Evolutionary conservation across 2,329 filamentous ascomycete species (phyloP), one percentile per base, ranked within the genome.

Genomic region (Trichophyton equinum): DNA sequence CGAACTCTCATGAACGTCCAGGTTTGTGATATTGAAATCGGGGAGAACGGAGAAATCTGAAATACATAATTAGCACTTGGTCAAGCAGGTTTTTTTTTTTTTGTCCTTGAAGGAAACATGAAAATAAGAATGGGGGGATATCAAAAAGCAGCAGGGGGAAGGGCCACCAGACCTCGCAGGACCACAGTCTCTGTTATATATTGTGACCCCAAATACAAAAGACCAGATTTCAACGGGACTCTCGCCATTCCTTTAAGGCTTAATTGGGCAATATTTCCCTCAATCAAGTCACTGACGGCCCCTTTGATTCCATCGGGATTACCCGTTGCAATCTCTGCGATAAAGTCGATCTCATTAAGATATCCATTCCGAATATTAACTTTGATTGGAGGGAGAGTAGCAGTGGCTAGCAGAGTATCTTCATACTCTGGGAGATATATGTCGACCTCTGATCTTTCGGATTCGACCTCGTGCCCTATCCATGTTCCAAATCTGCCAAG

Each of bases 221-320:
- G 74, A 25, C 94, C 92, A 55, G 91, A 88, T 71, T 85, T 90
- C 61, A 97, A 75, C 36, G 81, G 80, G 42, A 97, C 78, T 44
- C 85, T 77, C 27, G 89, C 86, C 68, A 86, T 87, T 49, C 87
- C 92, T 60, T 85, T 80, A 13, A 97, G 77, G 63, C 82, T 83
- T 61, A 99, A 75, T 61, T 81, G 79, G 9, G 84, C 81, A 62
- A 97, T 77, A 60, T 84, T 85, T 44, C 91, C 91, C 60, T 88
- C 85, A 63, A 99, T 76, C 85, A 90, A 97, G 72, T 96, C 88
- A 71, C 94, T 90, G 55, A 89, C 90, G 64, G 97, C 82, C 62
- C 81, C 82, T 62, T 89, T 85, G 66, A 96, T 84, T 4, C 85
- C 86, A 60, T 91, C 84, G 13, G 89, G 77, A 68, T 91, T 83